Base-by-base conservation (phyloP, 192 early-diverging fungal genomes). In the Umbelopsis ramanniana region DNA sequence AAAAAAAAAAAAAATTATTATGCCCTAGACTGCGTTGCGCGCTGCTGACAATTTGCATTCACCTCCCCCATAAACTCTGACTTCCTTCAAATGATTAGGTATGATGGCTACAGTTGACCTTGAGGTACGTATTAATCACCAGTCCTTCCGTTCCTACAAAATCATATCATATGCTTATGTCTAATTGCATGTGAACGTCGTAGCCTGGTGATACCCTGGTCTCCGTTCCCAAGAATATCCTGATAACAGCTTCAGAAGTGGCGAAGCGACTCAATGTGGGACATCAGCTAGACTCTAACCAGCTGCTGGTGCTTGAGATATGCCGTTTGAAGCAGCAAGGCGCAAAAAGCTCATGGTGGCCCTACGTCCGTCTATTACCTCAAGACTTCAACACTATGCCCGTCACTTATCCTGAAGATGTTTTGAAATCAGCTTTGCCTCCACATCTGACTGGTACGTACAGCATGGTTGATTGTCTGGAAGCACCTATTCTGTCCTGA, bases 61-160 rank as follows among this genome's bases (percentile, higher is more conserved):
- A 6, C 6, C 40, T 40, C 3, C 8, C 40, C 6, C 11, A 7
- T 7, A 43, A 43, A 11, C 1, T 43, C 6, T 43, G 6, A 1
- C 40, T 43, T 43, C 6, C 40, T 6, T 43, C 0, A 4, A 43
- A 43, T 43, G 6, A 43, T 11, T 43, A 72, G 75, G 77, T 46
- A 80, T 88, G 82, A 88, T 88, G 87, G 87, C 87, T 12, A 86
- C 82, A 11, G 76, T 77, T 40, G 75, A 85, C 50, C 85, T 88
- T 48, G 79, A 77, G 73, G 84, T 81, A 76, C 72, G 47, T 37
- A 29, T 46, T 52, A 38, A 0, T 50, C 38, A 43, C 40, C 40
- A 43, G 6, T 43, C 40, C 11, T 1, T 43, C 40, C 40, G 6
- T 43, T 43, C 40, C 40, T 12, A 12, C 0, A 0, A 29, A 43